Conservation (phyloP, 768 basidiomycete genomes). For the Pisolithus microcarpus region DNA sequence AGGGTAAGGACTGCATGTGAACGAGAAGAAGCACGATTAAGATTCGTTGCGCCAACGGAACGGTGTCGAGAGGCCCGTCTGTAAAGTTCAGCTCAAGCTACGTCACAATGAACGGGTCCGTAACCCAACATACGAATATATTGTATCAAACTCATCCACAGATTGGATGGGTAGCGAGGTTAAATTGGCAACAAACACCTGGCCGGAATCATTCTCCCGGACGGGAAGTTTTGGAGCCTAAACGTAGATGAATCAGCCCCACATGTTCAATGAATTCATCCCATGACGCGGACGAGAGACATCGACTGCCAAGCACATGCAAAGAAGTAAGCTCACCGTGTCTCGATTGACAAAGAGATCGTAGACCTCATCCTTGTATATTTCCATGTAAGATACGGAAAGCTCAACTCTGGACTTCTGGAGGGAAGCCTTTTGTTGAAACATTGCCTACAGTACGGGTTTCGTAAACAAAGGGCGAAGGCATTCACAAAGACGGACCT, state of each 20-base stretch:
- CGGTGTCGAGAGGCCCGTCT: constrained; percentile 71
- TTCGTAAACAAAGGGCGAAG: not conserved
- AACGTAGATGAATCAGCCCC: not conserved
- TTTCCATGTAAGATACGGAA: constrained; percentile 76
- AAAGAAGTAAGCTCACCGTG: constrained; percentile 36
- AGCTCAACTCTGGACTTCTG: constrained; percentile 40
- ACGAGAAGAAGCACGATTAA: constrained; percentile 80
- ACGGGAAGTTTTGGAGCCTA: constrained; percentile 51
- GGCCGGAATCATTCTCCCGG: constrained; percentile 43
- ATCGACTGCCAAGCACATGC: not conserved
- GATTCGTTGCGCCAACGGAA: constrained; percentile 77
- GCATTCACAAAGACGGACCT: constrained; percentile 36
- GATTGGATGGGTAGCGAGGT: constrained; percentile 32
- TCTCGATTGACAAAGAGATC: constrained; percentile 74
- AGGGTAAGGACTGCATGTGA: constrained; percentile 85
- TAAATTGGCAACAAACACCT: constrained; percentile 51
- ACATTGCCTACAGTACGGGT: constrained; percentile 41
- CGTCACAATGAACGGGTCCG: not conserved
- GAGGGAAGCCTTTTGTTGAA: constrained; percentile 39
- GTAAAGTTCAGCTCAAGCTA: not conserved
- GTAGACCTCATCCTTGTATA: constrained; percentile 88
- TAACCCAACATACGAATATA: constrained; percentile 38
- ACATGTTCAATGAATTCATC: not conserved
- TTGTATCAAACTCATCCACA: constrained; percentile 38
- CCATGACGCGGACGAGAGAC: not conserved